These are phyloP conservation scores for Papiliotrema nemorosa DNA, from an alignment of 1,284 basidiomycete genomes.

Conservation along the genomic window DNA sequence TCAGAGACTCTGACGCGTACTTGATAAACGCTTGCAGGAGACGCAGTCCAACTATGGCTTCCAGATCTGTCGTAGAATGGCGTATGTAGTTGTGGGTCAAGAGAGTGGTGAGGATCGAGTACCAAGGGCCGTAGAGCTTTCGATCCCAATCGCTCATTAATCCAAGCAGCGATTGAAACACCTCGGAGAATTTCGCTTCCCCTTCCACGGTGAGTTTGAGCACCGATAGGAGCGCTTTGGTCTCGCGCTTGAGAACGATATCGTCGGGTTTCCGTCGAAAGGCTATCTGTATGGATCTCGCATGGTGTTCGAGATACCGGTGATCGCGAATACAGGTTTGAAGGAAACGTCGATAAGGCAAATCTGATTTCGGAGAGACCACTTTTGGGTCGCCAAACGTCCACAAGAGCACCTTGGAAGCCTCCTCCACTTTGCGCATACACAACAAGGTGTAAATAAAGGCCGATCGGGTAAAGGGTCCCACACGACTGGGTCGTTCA, in stretches of 20 bases:
- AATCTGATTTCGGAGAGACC: not conserved
- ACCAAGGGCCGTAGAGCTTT: not conserved
- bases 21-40: not conserved
- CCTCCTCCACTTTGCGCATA: not conserved
- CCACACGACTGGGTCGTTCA: not conserved
- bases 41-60: not conserved
- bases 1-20: not conserved
- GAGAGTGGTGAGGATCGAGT: not conserved
- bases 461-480: not conserved
- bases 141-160: not conserved
- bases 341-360: not conserved
- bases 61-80: not conserved
- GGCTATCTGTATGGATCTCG: not conserved
- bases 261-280: not conserved
- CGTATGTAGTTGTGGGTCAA: not conserved
- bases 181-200: not conserved
- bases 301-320: no score
- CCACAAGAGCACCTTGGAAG: not conserved
- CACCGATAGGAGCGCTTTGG: not conserved
- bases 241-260: not conserved
- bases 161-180: not conserved
- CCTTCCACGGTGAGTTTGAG: not conserved
- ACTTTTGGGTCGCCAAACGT: not conserved
- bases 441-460: not conserved
- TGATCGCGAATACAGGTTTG: no score